phyloP scores from a whole-genome alignment of 169 alveolate genomes.

The Babesia bigemina region DNA sequence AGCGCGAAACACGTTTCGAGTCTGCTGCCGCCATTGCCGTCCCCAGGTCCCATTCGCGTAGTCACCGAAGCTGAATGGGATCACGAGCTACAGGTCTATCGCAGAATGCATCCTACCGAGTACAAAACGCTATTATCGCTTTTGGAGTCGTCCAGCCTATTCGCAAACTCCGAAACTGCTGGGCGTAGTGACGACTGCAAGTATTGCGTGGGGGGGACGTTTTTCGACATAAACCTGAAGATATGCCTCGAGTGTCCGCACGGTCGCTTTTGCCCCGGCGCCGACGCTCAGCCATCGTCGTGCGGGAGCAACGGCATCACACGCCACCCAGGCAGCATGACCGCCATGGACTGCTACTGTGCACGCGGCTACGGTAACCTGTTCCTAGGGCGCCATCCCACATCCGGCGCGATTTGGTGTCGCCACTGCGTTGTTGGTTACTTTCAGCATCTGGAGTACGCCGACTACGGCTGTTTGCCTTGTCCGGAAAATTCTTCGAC shows the following conservation, averaged over 20 bases:
- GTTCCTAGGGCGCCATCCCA: slow-evolving; percentile 53
- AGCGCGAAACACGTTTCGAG: slow-evolving; percentile 1
- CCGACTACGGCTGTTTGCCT: slow-evolving; percentile 71
- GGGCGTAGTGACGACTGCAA: slow-evolving; percentile 14
- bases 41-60: slow-evolving; percentile 8
- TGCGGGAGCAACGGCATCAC: slow-evolving; percentile 57
- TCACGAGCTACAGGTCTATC: background rate
- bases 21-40: background rate
- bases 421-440: slow-evolving; percentile 70
- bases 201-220: slow-evolving; percentile 56
- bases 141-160: background rate
- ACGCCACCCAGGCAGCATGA: slow-evolving; percentile 4
- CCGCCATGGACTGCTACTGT: slow-evolving; percentile 72
- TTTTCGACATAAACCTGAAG: slow-evolving; percentile 36
- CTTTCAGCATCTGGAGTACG: slow-evolving; percentile 71
- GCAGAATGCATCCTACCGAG: background rate
- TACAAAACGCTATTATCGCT: background rate
- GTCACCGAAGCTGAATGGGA: slow-evolving; percentile 9
- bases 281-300: slow-evolving; percentile 38
- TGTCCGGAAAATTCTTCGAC: slow-evolving; percentile 76
- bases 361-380: slow-evolving; percentile 71
- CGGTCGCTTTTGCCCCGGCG: slow-evolving; percentile 63
- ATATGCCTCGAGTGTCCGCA: slow-evolving; percentile 51
- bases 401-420: slow-evolving; percentile 58
- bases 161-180: slow-evolving; percentile 16